Evolutionary conservation across 2,329 filamentous ascomycete species (phyloP).

Genomic region (Elsinoe fawcettii): DNA sequence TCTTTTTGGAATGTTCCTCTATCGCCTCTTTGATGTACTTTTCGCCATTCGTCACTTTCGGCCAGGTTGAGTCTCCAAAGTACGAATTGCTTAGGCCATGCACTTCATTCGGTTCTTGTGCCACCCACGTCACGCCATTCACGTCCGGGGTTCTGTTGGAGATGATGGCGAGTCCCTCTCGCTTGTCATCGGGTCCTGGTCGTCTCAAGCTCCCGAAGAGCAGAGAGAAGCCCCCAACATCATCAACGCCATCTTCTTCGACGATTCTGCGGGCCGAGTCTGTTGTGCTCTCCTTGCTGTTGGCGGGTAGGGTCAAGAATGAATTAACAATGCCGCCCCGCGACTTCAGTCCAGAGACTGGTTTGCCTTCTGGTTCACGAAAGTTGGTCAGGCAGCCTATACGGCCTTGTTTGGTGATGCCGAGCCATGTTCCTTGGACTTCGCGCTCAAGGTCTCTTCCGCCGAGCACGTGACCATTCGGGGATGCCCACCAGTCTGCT

Average conservation of each 20-base stretch:
- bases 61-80: conserved; percentile 53
- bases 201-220: conserved; percentile 46
- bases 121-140: conserved; percentile 46
- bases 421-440: conserved; percentile 57
- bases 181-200: conserved; percentile 31
- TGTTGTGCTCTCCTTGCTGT: conserved; percentile 36
- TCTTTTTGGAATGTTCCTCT: conserved; percentile 32
- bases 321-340: conserved; percentile 53
- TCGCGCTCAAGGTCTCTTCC: conserved; percentile 54
- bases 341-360: conserved; percentile 40
- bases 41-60: conserved; percentile 54
- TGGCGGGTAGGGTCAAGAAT: conserved; percentile 45
- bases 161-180: conserved; percentile 46
- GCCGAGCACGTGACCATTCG: conserved; percentile 49
- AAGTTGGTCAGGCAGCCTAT: conserved; percentile 59
- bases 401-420: conserved; percentile 52
- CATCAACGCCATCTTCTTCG: conserved; percentile 45
- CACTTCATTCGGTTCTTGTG: conserved; percentile 42
- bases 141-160: conserved; percentile 53
- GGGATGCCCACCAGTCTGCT: conserved; percentile 53
- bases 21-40: conserved; percentile 45
- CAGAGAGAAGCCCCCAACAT: conserved; percentile 57
- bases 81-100: conserved; percentile 55
- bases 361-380: conserved; percentile 40
- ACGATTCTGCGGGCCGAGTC: conserved; percentile 49